Evolutionary conservation across 228 moss, liverwort and hornwort genomes (phyloP).

Genomic region (Sphagnum magellanicum): DNA sequence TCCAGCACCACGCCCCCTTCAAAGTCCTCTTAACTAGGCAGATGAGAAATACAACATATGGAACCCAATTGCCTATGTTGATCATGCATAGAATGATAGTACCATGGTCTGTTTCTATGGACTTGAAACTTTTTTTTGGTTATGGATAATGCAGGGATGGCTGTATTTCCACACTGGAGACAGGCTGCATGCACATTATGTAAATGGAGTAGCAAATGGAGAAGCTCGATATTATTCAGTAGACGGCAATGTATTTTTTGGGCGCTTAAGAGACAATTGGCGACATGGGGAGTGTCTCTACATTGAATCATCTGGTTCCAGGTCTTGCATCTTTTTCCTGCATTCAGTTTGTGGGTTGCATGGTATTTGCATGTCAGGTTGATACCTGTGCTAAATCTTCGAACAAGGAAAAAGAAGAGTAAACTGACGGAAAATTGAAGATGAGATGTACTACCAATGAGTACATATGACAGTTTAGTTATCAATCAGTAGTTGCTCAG

Average conservation of each 20-base stretch:
- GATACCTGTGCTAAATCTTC: neutral
- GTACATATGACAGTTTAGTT: neutral
- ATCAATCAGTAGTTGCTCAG: neutral
- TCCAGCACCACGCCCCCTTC: neutral
- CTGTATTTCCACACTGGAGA: constrained; percentile 52
- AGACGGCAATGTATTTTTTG: constrained; percentile 48
- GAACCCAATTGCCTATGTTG: neutral
- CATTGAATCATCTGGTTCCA: constrained; percentile 48
- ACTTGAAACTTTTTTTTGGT: too few relatives aligned
- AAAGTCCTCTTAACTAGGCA: too few relatives aligned
- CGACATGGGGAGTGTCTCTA: constrained; percentile 52
- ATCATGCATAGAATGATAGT: too few relatives aligned
- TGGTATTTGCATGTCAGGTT: neutral
- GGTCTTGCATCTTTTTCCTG: constrained; percentile 8
- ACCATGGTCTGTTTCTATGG: too few relatives aligned
- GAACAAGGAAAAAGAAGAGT: neutral
- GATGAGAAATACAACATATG: neutral
- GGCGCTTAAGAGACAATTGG: constrained; percentile 49
- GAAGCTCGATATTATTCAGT: constrained; percentile 47
- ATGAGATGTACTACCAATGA: neutral
- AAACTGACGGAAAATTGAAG: too few relatives aligned
- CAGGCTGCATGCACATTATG: constrained; percentile 37
- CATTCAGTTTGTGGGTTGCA: too few relatives aligned
- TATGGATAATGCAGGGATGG: constrained; percentile 30
- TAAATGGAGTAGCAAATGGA: constrained; percentile 49